Evolutionary conservation across 441 rosid genomes (phyloP).

Genomic region (Eutrema salsugineum): DNA sequence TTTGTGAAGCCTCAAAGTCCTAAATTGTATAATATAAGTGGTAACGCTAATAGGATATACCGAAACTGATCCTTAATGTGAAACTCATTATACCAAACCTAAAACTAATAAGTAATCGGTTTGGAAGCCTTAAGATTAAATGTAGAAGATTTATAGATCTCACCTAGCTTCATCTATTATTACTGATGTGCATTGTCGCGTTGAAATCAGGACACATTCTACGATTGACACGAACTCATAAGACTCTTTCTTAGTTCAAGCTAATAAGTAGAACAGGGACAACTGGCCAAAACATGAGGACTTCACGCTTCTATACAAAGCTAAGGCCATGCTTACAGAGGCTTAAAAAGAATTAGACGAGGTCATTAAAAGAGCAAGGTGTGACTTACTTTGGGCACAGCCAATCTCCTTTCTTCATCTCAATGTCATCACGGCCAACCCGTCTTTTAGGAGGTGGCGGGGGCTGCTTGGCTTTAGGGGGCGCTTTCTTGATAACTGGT

Average conservation of each 20-base stretch:
- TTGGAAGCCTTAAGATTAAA: not conserved
- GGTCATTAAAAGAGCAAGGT: slow-evolving; percentile 5
- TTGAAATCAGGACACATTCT: not conserved
- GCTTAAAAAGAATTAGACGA: not conserved
- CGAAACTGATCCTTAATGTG: too few relatives aligned
- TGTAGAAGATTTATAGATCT: not conserved
- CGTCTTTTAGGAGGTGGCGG: slow-evolving; percentile 90
- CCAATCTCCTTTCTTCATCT: slow-evolving; percentile 99
- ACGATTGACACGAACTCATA: not conserved
- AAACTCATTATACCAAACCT: too few relatives aligned
- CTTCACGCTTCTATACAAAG: not conserved
- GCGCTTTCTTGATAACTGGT: slow-evolving; percentile 77
- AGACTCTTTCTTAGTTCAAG: not conserved
- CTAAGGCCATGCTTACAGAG: not conserved
- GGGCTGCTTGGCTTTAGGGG: slow-evolving; percentile 94
- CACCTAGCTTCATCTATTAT: not conserved
- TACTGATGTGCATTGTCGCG: not conserved
- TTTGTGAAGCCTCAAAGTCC: not conserved
- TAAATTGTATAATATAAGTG: not conserved
- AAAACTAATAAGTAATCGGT: not conserved
- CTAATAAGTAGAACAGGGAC: not conserved
- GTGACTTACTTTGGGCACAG: slow-evolving; percentile 86
- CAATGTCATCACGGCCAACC: slow-evolving; percentile 93
- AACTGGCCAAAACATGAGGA: not conserved
- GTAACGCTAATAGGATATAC: too few relatives aligned